These are phyloP conservation scores for Castanea mollissima DNA, from an alignment of 306 rosid species.

Conservation along the genomic window DNA sequence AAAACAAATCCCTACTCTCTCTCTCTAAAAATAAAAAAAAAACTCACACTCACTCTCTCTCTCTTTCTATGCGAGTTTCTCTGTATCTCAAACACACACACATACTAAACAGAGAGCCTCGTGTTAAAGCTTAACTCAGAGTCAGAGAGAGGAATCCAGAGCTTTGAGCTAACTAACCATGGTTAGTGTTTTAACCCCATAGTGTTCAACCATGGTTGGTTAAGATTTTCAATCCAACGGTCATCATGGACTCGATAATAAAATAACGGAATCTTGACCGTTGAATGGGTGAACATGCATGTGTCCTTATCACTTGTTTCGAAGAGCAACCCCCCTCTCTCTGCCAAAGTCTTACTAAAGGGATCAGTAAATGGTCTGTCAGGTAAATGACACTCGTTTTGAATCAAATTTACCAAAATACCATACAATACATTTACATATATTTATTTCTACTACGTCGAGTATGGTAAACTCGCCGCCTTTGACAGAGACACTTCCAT, in stretches of 20 bases:
- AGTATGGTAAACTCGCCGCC: background rate
- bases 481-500: constrained; percentile 19
- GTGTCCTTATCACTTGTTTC: constrained; percentile 78
- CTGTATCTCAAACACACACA: constrained; percentile 26
- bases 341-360: constrained; percentile 39
- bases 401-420: constrained; percentile 12
- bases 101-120: background rate
- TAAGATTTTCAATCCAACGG: constrained; percentile 37
- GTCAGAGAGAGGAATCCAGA: constrained; percentile 5
- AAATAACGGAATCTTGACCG: constrained; percentile 50
- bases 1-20: constrained; percentile 1
- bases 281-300: constrained; percentile 69
- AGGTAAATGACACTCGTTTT: constrained; percentile 18
- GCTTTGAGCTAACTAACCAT: constrained; percentile 32
- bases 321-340: constrained; percentile 25
- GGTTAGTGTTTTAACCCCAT: constrained; percentile 25
- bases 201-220: constrained; percentile 47
- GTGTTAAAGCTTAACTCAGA: constrained; percentile 38
- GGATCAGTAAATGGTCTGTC: constrained; percentile 23
- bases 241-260: constrained; percentile 11
- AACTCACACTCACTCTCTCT: constrained; percentile 9
- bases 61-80: background rate
- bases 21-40: background rate
- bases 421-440: background rate
- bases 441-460: background rate